Evolutionary conservation across 352 stramenopile species (phyloP).

Genomic region (Phytopythium kandeliae): DNA sequence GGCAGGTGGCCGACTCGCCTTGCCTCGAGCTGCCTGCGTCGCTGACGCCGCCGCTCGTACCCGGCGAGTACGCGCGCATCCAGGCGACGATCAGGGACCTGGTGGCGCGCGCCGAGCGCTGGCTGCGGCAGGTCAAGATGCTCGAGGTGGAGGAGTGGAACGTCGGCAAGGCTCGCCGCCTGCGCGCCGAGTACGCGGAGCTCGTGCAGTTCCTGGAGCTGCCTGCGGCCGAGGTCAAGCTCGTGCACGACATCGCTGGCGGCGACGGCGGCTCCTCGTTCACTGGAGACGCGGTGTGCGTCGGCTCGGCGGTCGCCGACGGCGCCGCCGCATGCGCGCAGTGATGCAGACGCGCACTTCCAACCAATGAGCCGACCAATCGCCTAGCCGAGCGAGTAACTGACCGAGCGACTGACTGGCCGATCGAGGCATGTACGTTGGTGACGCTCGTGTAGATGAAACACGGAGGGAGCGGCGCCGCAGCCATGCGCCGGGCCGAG

Average conservation of each 20-base stretch:
- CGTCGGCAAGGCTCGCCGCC: conserved; percentile 33
- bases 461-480: not conserved
- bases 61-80: conserved; percentile 62
- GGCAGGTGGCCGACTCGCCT: conserved; percentile 22
- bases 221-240: conserved; percentile 52
- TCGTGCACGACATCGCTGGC: conserved; percentile 37
- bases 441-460: not conserved
- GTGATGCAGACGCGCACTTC: no score
- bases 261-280: conserved; percentile 1
- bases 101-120: conserved; percentile 49
- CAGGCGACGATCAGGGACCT: conserved; percentile 66
- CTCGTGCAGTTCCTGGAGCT: conserved; percentile 63
- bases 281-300: not conserved
- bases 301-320: not conserved
- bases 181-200: conserved; percentile 44
- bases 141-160: conserved; percentile 71
- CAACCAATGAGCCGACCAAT: no score
- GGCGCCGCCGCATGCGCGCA: not conserved
- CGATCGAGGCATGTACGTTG: not conserved
- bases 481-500: no score
- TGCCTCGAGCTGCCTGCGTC: conserved; percentile 19
- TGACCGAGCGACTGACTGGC: not conserved
- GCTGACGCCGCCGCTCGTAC: conserved; percentile 32
- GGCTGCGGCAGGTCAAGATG: conserved; percentile 58
- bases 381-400: no score